Evolutionary conservation across 345 rosid genomes (phyloP).

Genomic region (Salix caprea): DNA sequence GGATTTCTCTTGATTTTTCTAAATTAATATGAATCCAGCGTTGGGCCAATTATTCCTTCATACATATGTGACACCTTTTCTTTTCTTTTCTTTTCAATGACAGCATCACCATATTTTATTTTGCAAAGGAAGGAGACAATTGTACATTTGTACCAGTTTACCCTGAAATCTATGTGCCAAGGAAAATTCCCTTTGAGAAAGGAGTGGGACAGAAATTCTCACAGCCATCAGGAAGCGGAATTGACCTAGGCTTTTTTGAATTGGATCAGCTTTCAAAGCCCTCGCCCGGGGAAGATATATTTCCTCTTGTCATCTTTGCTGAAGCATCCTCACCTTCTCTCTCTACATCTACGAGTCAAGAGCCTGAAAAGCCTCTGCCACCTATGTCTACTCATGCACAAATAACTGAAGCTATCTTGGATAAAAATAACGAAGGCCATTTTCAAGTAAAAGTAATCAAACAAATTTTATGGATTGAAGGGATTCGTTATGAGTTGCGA

Average conservation of each 20-base stretch:
- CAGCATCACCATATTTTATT: constrained; percentile 40
- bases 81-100: not conserved
- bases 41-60: not conserved
- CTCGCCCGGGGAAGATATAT: constrained; percentile 21
- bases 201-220: constrained; percentile 40
- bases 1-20: not conserved
- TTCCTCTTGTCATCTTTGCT: constrained; percentile 41
- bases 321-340: constrained; percentile 27
- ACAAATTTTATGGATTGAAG: constrained; percentile 38
- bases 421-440: constrained; percentile 22
- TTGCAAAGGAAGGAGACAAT: constrained; percentile 44
- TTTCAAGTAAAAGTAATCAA: constrained; percentile 37
- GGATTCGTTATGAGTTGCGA: constrained; percentile 37
- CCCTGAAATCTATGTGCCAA: constrained; percentile 26
- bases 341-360: constrained; percentile 8
- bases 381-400: constrained; percentile 30
- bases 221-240: constrained; percentile 42
- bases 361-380: constrained; percentile 6
- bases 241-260: constrained; percentile 41
- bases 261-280: constrained; percentile 29
- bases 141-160: constrained; percentile 31
- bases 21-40: not conserved
- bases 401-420: constrained; percentile 40
- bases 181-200: constrained; percentile 34
- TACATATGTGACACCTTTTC: not conserved